These are phyloP conservation scores for Papiliotrema laurentii DNA, from an alignment of 1,284 basidiomycete species.

Conservation along the genomic window DNA sequence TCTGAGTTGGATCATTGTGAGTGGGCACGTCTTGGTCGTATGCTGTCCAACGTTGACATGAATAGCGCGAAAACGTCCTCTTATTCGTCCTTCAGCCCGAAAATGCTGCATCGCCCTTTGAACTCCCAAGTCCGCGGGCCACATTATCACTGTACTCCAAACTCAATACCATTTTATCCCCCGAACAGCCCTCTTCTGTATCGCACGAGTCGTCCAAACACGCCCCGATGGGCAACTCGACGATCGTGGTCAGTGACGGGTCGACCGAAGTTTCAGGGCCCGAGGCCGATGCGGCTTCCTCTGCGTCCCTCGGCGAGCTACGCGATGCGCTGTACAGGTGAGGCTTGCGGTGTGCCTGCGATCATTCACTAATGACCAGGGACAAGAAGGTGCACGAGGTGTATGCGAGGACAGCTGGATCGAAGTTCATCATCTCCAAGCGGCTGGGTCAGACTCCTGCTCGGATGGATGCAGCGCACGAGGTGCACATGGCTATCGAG, in stretches of 20 bases:
- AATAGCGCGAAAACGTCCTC: conserved; percentile 29
- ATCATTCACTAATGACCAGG: not conserved
- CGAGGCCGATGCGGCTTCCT: conserved; percentile 10
- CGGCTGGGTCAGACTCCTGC: not conserved
- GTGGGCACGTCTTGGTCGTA: conserved; percentile 1
- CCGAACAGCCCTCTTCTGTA: not conserved
- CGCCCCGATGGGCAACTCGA: conserved; percentile 4
- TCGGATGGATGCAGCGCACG: not conserved
- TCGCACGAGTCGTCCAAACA: not conserved
- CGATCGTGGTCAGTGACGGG: conserved; percentile 6
- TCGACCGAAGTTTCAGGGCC: conserved; percentile 7
- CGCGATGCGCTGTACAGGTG: conserved; percentile 13
- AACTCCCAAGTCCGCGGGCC: not conserved
- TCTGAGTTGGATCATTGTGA: conserved; percentile 31
- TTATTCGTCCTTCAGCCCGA: conserved; percentile 17
- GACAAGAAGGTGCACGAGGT: conserved; percentile 18
- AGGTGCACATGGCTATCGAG: conserved; percentile 29
- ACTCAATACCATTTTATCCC: conserved; percentile 1
- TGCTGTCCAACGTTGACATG: not conserved
- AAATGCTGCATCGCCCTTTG: not conserved
- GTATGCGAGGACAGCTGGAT: conserved; percentile 19
- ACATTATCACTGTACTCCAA: conserved; percentile 10
- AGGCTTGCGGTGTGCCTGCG: not conserved
- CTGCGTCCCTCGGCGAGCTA: conserved; percentile 11
- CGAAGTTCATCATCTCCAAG: conserved; percentile 26